Conservation (phyloP, 2,329 filamentous ascomycete genomes). For the Fusarium brevicatenulatum region DNA sequence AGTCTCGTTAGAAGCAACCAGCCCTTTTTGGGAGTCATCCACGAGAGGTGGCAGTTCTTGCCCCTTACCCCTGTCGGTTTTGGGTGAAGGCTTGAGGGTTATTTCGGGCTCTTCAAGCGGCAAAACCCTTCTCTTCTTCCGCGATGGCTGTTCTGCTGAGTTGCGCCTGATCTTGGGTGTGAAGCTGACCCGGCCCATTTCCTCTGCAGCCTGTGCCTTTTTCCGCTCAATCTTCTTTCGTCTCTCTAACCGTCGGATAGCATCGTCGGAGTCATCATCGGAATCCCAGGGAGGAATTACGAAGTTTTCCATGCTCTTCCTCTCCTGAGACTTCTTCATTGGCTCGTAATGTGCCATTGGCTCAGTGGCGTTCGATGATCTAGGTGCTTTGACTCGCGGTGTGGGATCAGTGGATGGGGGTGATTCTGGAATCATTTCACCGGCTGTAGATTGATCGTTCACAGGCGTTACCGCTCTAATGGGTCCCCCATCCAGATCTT, state of each 20-base stretch:
- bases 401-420: constrained; percentile 44
- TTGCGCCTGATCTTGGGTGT: constrained; percentile 36
- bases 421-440: constrained; percentile 52
- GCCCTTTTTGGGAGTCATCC: constrained; percentile 41
- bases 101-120: background rate
- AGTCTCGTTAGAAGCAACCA: constrained; percentile 40
- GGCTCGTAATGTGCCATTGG: constrained; percentile 57
- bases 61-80: constrained; percentile 2
- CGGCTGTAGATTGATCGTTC: constrained; percentile 39
- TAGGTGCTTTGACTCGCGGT: constrained; percentile 35
- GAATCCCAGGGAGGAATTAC: constrained; percentile 41
- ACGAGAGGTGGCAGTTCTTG: constrained; percentile 34
- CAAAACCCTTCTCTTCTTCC: constrained; percentile 44
- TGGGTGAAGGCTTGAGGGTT: background rate
- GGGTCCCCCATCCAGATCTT: constrained; percentile 26
- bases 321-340: constrained; percentile 59
- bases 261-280: constrained; percentile 51
- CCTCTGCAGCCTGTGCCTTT: constrained; percentile 53
- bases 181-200: constrained; percentile 56
- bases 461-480: constrained; percentile 43
- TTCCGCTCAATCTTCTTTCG: constrained; percentile 52
- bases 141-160: constrained; percentile 36
- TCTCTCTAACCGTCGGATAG: constrained; percentile 48
- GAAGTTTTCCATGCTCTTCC: constrained; percentile 45
- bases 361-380: constrained; percentile 39